A percentile compares a stretch with the other conserved stretches of the same genome.
These are phyloP conservation scores for Botryotinia convoluta DNA, from an alignment of 2,329 filamentous ascomycete genomes.

Conservation along the genomic window DNA sequence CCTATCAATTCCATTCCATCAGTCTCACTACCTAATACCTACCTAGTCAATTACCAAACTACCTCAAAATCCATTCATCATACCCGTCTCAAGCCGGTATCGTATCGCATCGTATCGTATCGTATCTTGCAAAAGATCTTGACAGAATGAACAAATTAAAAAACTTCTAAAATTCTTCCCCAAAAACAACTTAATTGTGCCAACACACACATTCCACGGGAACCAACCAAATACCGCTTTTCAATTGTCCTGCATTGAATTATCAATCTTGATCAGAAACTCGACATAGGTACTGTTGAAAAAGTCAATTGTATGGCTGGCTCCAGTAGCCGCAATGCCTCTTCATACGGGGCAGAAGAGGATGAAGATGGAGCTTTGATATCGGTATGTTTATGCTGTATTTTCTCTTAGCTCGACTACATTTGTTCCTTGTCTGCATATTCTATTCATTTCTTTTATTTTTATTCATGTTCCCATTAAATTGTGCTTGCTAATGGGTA, in stretches of 20 bases:
- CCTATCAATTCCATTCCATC: neutral
- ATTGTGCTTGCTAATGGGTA: conserved; percentile 12
- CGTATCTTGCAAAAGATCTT: neutral
- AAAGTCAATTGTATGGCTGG: conserved; percentile 36
- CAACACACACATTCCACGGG: conserved; percentile 7
- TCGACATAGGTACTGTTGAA: conserved; percentile 2
- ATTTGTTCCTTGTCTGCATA: neutral
- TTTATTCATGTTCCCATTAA: neutral
- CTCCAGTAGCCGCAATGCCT: conserved; percentile 38
- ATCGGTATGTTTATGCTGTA: conserved; percentile 33
- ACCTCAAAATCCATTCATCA: neutral
- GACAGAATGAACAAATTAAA: conserved; percentile 12
- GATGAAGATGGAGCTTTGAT: conserved; percentile 38
- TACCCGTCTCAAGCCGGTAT: neutral
- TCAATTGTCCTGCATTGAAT: conserved; percentile 4
- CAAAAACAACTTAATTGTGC: neutral
- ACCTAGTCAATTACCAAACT: neutral
- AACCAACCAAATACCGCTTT: neutral
- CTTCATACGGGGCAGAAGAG: conserved; percentile 32
- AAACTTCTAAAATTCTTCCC: conserved; percentile 3
- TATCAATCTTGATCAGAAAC: neutral
- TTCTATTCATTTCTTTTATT: neutral
- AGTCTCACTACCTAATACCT: neutral
- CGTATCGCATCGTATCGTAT: no score
- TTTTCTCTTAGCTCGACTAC: conserved; percentile 8